A percentile compares a stretch with the other conserved stretches of the same genome.
These are phyloP conservation scores for Aspergillus mulundensis DNA, from an alignment of 495 filamentous ascomycete species.

Conservation along the genomic window DNA sequence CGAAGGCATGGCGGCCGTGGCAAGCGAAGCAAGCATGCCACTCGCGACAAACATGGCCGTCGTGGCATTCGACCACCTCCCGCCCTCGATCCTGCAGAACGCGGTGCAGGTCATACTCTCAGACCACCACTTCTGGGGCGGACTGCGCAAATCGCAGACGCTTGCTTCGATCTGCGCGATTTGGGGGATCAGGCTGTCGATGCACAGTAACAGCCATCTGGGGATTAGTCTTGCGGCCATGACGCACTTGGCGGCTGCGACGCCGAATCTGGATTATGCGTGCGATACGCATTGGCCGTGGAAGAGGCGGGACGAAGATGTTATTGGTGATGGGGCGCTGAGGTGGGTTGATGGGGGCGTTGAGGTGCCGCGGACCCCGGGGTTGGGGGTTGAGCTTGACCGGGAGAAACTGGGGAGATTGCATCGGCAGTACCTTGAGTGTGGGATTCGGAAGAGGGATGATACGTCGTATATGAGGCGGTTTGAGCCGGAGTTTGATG, in stretches of 20 bases:
- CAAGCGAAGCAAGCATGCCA: neutral
- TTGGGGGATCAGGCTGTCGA: neutral
- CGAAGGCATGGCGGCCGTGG: neutral
- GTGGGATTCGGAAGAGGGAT: slow-evolving; percentile 1
- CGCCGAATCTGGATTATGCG: slow-evolving; percentile 3
- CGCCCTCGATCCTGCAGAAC: neutral
- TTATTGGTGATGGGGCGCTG: neutral
- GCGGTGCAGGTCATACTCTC: neutral
- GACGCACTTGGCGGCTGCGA: neutral
- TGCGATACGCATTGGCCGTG: slow-evolving; percentile 6
- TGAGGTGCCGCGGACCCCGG: neutral
- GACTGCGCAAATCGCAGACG: slow-evolving; percentile 3
- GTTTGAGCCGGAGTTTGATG: neutral
- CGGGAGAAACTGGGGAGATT: neutral
- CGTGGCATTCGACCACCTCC: neutral
- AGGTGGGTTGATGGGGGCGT: neutral
- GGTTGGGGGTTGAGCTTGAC: neutral
- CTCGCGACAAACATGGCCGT: slow-evolving; percentile 4
- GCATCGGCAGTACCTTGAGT: slow-evolving; percentile 1
- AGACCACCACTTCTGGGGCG: slow-evolving; percentile 3
- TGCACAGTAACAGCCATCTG: slow-evolving; percentile 1
- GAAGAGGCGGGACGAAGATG: neutral
- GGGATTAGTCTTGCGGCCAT: slow-evolving; percentile 1
- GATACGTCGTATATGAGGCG: slow-evolving; percentile 1
- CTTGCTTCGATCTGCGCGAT: neutral